These are phyloP conservation scores for Coemansia sp. DNA, from an alignment of 192 early-diverging fungal genomes.

Conservation along the genomic window DNA sequence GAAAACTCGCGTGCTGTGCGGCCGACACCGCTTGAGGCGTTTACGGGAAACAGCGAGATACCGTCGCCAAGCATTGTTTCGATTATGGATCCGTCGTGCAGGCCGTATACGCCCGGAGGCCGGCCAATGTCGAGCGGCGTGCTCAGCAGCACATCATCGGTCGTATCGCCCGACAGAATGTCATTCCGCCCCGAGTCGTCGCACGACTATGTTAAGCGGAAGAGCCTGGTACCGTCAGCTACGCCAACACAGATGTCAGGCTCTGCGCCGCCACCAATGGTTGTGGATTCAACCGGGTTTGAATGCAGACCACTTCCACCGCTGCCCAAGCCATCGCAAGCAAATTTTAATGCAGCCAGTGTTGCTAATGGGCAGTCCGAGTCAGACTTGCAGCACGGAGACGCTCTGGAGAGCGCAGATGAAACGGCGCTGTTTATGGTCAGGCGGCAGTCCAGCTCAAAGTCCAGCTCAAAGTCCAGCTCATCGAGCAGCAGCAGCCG, in stretches of 20 bases:
- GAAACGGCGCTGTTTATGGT: conserved; percentile 22
- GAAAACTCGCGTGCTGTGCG: conserved; percentile 37
- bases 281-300: conserved; percentile 15
- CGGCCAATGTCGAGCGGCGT: conserved; percentile 18
- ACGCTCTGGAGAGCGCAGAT: background rate
- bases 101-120: conserved; percentile 17
- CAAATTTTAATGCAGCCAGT: background rate
- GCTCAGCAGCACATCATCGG: background rate
- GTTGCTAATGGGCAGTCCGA: background rate
- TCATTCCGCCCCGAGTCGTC: conserved; percentile 6
- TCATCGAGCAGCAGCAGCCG: conserved; percentile 6
- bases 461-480: background rate
- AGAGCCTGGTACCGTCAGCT: conserved; percentile 9
- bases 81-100: conserved; percentile 1
- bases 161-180: conserved; percentile 6
- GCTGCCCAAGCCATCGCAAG: conserved; percentile 1
- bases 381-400: background rate
- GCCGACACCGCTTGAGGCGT: conserved; percentile 32
- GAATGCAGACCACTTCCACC: conserved; percentile 16
- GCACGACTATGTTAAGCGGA: conserved; percentile 14
- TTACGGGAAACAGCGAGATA: conserved; percentile 15
- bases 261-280: conserved; percentile 6
- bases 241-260: conserved; percentile 8
- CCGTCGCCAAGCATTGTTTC: conserved; percentile 33
- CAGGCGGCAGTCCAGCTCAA: conserved; percentile 9